Base-by-base conservation (phyloP, 768 basidiomycete species). In the Xerocomus potaroensis region DNA sequence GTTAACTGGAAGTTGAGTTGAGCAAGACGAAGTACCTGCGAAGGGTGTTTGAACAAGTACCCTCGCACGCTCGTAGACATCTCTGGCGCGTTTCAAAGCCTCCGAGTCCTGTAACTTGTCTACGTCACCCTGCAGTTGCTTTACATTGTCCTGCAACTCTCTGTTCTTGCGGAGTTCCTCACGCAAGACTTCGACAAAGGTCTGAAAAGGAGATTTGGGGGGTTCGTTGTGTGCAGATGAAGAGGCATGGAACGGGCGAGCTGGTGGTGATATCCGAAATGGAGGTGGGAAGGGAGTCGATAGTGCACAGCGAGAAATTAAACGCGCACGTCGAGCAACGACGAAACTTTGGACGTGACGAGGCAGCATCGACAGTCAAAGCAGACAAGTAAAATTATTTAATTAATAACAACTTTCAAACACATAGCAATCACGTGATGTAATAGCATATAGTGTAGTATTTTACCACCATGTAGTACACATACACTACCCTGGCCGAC, bases 41-140 rank as follows among this genome's bases (percentile, higher is more conserved):
- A 24, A 41, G 29, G 49, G 22, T 34, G 24, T n/a, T 19, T 14
- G 47, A 44, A 43, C 43, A 77, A 81, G 51, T 62, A 97, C 94
- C 70, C 95, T 79, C 8, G 95, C 92, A 50, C 87, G 81, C 71
- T 98, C 95, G 69, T 98, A 98, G 48, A 90, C 83, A 41, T 89
- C 92, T 63, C 78, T 80, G 2, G 93, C 93, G 58, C 77, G 79
- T 72, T 90, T 91, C 91, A 99, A 85, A 12, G 93, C 87, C 63
- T 95, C 92, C 44, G 91, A 92, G 65, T 97, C 96, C 73, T 97
- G 94, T 40, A 97, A 69, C 70, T 96, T 96, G 71, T 91, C 90
- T 30, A 96, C 95, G 66, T 98, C 93, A 52, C 96, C 96, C 69
- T 95, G 91, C 15, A 99, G 76, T 69, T 96, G 91, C 72, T 93